A percentile compares a stretch with the other conserved stretches of the same genome.
phyloP scores from a whole-genome alignment of 2,329 filamentous ascomycete species.

The Ilyonectria robusta region DNA sequence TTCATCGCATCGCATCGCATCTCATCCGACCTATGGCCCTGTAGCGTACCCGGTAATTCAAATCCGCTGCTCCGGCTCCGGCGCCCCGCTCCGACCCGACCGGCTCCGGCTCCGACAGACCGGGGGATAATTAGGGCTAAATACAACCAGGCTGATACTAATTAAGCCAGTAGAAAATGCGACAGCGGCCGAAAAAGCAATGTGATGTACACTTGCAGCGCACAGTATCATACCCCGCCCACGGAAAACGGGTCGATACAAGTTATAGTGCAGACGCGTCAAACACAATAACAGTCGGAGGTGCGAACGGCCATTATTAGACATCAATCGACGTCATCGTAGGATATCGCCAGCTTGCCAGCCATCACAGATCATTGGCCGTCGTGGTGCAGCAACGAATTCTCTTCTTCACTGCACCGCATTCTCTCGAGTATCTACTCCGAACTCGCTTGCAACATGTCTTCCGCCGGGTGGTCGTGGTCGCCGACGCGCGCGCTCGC shows the following conservation, averaged over 20 bases:
- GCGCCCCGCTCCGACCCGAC: constrained; percentile 12
- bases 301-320: background rate
- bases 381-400: background rate
- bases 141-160: constrained; percentile 5
- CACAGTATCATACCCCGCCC: constrained; percentile 1
- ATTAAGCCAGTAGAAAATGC: constrained; percentile 5
- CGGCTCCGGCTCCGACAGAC: constrained; percentile 2
- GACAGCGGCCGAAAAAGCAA: background rate
- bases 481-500: constrained; percentile 9
- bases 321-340: background rate
- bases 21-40: background rate
- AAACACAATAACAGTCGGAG: background rate
- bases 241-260: background rate
- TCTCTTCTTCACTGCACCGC: background rate
- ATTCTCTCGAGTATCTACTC: background rate
- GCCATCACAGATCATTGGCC: background rate
- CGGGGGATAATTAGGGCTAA: constrained; percentile 15
- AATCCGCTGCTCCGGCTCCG: constrained; percentile 7
- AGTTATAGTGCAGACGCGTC: background rate
- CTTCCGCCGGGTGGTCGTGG: constrained; percentile 19
- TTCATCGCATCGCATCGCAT: background rate
- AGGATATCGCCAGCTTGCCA: background rate
- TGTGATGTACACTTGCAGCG: background rate
- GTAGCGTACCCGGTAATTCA: background rate
- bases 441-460: constrained; percentile 16